A percentile compares a stretch with the other conserved stretches of the same genome.
Evolutionary conservation across 2,329 filamentous ascomycete genomes (phyloP).

Genomic region (Aspergillus japonicus): DNA sequence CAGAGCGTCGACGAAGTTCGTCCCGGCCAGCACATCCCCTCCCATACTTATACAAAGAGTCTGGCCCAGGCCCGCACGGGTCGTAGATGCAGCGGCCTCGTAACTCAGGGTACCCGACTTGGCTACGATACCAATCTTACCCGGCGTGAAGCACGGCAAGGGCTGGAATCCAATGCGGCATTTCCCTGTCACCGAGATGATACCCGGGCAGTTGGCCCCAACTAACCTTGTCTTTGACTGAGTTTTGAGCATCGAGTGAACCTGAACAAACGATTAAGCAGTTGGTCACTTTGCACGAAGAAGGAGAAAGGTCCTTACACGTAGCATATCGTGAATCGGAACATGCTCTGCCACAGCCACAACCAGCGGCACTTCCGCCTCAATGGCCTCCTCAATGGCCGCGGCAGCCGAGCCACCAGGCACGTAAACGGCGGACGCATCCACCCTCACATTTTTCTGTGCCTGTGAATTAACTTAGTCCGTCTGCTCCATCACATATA

Average conservation of each 20-base stretch:
- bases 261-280: slow-evolving; percentile 38
- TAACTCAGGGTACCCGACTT: slow-evolving; percentile 80
- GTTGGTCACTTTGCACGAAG: too few species aligned
- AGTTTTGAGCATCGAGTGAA: slow-evolving; percentile 68
- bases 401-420: slow-evolving; percentile 69
- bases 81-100: slow-evolving; percentile 73
- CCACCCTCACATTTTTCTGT: slow-evolving; percentile 67
- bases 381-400: slow-evolving; percentile 77
- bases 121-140: slow-evolving; percentile 71
- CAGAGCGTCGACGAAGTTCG: slow-evolving; percentile 69
- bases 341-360: slow-evolving; percentile 80
- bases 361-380: slow-evolving; percentile 73
- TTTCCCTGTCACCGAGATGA: slow-evolving; percentile 69
- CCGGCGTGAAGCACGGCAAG: slow-evolving; percentile 67
- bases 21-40: slow-evolving; percentile 72
- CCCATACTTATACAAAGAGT: slow-evolving; percentile 76
- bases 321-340: slow-evolving; percentile 73
- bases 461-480: slow-evolving; percentile 46
- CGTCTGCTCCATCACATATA: too few species aligned
- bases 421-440: slow-evolving; percentile 78
- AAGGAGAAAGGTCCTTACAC: slow-evolving; percentile 47
- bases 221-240: slow-evolving; percentile 72
- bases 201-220: slow-evolving; percentile 78
- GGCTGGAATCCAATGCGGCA: slow-evolving; percentile 77
- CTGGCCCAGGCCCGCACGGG: slow-evolving; percentile 71